Conservation (phyloP, 805 yeast species). For the Ogataea pini region DNA sequence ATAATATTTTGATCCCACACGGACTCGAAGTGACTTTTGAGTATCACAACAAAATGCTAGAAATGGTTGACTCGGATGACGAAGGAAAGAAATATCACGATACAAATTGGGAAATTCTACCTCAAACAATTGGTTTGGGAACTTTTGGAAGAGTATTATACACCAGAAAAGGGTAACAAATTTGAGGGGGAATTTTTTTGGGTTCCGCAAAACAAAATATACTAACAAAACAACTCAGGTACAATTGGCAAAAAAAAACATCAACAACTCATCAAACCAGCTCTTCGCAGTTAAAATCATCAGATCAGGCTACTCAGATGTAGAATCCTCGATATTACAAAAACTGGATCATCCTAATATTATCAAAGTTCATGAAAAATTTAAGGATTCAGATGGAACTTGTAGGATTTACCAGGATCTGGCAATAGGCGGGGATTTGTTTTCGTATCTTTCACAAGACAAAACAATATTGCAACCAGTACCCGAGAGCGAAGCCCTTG, state of each 20-base stretch:
- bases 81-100: conserved; percentile 19
- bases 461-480: conserved; percentile 40
- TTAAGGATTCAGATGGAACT: conserved; percentile 70
- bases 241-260: conserved; percentile 36
- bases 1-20: conserved; percentile 40
- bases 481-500: conserved; percentile 54
- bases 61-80: not conserved
- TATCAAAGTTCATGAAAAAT: conserved; percentile 71
- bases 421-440: conserved; percentile 95
- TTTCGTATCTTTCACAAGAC: conserved; percentile 82
- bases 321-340: conserved; percentile 54
- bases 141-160: conserved; percentile 54
- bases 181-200: too few relatives aligned
- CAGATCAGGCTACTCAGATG: conserved; percentile 29
- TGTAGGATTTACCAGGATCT: conserved; percentile 91
- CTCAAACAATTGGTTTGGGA: conserved; percentile 51
- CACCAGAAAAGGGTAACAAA: not conserved
- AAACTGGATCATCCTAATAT: conserved; percentile 87
- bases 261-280: conserved; percentile 19
- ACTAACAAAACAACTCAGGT: conserved; percentile 24
- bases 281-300: conserved; percentile 53
- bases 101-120: conserved; percentile 42
- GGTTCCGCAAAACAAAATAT: too few relatives aligned
- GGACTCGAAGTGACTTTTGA: conserved; percentile 25
- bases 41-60: conserved; percentile 16